Evolutionary conservation across 345 rosid species (phyloP).

Genomic region (Populus nigra): DNA sequence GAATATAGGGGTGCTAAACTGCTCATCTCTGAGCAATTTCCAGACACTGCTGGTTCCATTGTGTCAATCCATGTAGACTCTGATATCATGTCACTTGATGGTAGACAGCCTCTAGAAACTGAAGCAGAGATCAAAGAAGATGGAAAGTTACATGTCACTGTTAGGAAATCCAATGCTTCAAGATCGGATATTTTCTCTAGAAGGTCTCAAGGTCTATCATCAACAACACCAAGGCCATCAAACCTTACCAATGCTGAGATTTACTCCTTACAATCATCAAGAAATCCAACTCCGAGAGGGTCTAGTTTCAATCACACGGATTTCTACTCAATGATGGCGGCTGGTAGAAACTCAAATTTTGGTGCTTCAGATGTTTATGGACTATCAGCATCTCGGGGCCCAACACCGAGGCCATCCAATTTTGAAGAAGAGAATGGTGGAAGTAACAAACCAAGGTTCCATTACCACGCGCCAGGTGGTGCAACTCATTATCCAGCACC

Average conservation of each 20-base stretch:
- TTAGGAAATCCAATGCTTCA: constrained; percentile 82
- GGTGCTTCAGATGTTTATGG: constrained; percentile 69
- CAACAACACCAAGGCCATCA: constrained; percentile 81
- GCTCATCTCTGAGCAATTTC: constrained; percentile 89
- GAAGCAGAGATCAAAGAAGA: constrained; percentile 83
- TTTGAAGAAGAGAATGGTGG: constrained; percentile 66
- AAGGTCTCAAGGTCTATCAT: constrained; percentile 51
- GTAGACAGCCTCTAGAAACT: constrained; percentile 71
- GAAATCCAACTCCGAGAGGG: constrained; percentile 82
- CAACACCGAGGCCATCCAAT: constrained; percentile 82
- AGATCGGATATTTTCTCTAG: constrained; percentile 61
- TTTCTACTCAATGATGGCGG: constrained; percentile 83
- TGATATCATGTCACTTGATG: constrained; percentile 82
- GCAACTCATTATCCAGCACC: constrained; percentile 88
- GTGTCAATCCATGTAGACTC: constrained; percentile 89
- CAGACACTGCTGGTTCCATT: constrained; percentile 88
- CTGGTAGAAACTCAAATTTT: constrained; percentile 75
- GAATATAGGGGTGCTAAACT: constrained; percentile 91
- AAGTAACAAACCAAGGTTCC: constrained; percentile 47
- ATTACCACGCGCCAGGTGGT: constrained; percentile 37
- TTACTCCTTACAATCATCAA: constrained; percentile 75
- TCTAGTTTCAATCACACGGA: constrained; percentile 88
- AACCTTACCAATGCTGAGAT: constrained; percentile 93
- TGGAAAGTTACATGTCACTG: constrained; percentile 86
- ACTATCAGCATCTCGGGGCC: constrained; percentile 60